Conservation (phyloP, 805 yeast species). For the Priceomyces fermenticarens region DNA sequence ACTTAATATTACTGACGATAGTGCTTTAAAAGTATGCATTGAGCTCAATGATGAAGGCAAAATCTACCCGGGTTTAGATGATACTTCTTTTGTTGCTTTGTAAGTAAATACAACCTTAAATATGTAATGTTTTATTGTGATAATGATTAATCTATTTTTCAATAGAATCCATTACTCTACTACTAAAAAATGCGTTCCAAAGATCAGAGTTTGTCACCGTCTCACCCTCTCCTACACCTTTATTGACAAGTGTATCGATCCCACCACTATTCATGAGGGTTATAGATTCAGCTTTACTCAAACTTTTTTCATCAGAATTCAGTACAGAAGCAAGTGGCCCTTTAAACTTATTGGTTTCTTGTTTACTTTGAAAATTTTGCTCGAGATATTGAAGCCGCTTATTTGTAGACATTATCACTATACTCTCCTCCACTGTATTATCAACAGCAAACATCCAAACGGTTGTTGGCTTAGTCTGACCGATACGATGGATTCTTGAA, state of each 20-base stretch:
- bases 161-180: conserved; percentile 7
- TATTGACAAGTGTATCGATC: conserved; percentile 45
- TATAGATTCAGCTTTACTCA: conserved; percentile 47
- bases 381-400: conserved; percentile 48
- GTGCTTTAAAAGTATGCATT: conserved; percentile 48
- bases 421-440: conserved; percentile 86
- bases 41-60: conserved; percentile 64
- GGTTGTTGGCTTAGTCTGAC: conserved; percentile 75
- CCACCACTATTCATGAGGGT: conserved; percentile 52
- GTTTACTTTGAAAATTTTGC: conserved; percentile 8
- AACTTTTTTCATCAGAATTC: conserved; percentile 30
- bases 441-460: conserved; percentile 91
- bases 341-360: conserved; percentile 4
- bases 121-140: background rate
- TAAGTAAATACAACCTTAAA: conserved; percentile 3
- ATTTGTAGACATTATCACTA: conserved; percentile 64
- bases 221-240: conserved; percentile 51
- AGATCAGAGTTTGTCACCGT: conserved; percentile 55
- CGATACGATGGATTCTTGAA: conserved; percentile 88
- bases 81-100: conserved; percentile 57
- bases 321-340: conserved; percentile 2
- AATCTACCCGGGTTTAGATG: conserved; percentile 68
- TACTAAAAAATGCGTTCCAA: conserved; percentile 59
- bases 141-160: background rate
- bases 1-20: conserved; percentile 47